Evolutionary conservation across 257 asterid genomes (phyloP).

Genomic region (Solanum tacnaense): DNA sequence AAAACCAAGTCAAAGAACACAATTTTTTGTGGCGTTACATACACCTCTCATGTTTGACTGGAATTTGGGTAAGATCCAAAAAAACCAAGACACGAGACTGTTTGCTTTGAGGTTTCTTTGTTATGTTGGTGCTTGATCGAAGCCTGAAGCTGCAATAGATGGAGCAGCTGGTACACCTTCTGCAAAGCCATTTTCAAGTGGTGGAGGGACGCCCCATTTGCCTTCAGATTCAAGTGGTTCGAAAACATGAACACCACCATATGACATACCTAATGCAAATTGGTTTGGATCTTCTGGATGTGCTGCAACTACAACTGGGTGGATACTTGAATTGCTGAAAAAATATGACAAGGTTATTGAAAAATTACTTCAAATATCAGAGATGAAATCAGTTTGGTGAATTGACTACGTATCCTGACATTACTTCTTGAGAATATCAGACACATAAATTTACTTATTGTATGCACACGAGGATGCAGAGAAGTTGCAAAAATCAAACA

Average conservation of each 20-base stretch:
- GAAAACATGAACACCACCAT: slow-evolving; percentile 77
- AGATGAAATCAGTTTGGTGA: neutral
- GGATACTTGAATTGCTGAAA: slow-evolving; percentile 42
- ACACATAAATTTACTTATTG: neutral
- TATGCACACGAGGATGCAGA: neutral
- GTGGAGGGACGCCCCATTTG: slow-evolving; percentile 75
- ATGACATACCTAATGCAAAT: slow-evolving; percentile 77
- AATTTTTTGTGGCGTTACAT: neutral
- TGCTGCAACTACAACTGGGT: slow-evolving; percentile 76
- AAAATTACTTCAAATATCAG: neutral
- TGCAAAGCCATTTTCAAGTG: slow-evolving; percentile 38
- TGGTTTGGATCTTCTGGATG: slow-evolving; percentile 90
- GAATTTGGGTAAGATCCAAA: neutral
- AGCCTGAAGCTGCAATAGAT: slow-evolving; percentile 32
- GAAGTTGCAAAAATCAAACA: neutral
- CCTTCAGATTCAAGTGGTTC: slow-evolving; percentile 84
- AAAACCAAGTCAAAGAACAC: neutral
- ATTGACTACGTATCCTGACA: neutral
- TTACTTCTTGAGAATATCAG: neutral
- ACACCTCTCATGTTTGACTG: neutral
- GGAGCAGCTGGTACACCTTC: slow-evolving; percentile 22
- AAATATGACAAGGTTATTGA: neutral
- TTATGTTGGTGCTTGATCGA: slow-evolving; percentile 32
- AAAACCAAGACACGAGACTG: neutral
- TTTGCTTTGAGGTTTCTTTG: neutral